Base-by-base conservation (phyloP, 768 basidiomycete species). In the Macrolepiota dolichaula region DNA sequence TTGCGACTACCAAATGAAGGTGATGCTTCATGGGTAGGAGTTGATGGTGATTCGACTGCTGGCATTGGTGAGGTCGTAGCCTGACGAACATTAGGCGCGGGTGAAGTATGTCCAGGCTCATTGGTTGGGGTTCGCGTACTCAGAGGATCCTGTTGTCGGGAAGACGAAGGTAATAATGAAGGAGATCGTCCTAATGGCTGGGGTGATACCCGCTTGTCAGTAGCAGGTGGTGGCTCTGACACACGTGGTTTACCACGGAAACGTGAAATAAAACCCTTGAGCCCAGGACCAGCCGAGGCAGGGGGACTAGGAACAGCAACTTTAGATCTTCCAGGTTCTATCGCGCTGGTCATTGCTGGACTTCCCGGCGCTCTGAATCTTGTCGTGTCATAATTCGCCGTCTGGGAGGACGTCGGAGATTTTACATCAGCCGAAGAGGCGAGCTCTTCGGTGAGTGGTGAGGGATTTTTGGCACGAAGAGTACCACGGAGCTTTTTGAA, bases 241-340 rank as follows among this genome's bases (percentile, higher is more conserved):
- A 73, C 67, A 24, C 77, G 70, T 57, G 77, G 77, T 62, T 79
- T 81, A 63, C 80, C 81, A 36, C 89, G 81, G 70, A 93, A 90
- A 32, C 89, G 85, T 29, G 90, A 84, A 83, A 94, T 92, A 72
- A 94, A 87, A 13, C 91, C 87, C 71, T 85, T 90, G 25, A 93
- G 68, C 22, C 90, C 87, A 36, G 91, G 91, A 19, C 86, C 80
- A 27, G 88, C 83, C 22, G 87, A 85, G 3, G 89, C 83, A 65
- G 88, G 85, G n/a, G 88, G 87, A 62, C 81, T 84, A 1, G 84
- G 72, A 32, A 83, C 71, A 19, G 83, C 73, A 2, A 82, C 78
- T 69, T 85, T 88, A 62, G 82, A 80, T 64, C 84, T 79, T 24
- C 73, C 74, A 17, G 76, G 66, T 52, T 90, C 88, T 2, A 79